phyloP scores from a whole-genome alignment of 129 eudicot species.

The Pittosporum tobira region DNA sequence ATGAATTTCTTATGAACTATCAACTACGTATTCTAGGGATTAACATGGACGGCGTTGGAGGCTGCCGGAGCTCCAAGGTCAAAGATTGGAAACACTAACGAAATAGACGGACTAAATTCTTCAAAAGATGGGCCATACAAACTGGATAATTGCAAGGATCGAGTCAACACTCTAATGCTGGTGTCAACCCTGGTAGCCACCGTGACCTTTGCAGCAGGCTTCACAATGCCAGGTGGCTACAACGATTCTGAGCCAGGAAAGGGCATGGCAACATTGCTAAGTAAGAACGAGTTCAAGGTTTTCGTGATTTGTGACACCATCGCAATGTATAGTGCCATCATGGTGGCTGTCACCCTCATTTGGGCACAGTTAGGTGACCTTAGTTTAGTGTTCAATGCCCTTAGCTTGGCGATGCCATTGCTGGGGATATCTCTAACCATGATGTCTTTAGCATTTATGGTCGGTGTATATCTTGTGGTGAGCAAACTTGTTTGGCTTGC shows the following conservation, averaged over 20 bases:
- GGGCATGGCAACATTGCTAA: conserved; percentile 32
- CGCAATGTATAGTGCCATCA: conserved; percentile 29
- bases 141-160: conserved; percentile 25
- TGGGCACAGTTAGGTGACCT: conserved; percentile 38
- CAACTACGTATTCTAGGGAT: too few relatives aligned
- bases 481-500: conserved; percentile 24
- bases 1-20: too few relatives aligned
- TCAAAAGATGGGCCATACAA: conserved; percentile 5
- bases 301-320: conserved; percentile 31
- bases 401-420: conserved; percentile 23
- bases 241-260: conserved; percentile 14
- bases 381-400: conserved; percentile 10
- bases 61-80: conserved; percentile 28
- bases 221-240: conserved; percentile 42
- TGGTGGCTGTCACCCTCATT: too few relatives aligned
- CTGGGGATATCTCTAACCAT: conserved; percentile 20
- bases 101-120: background rate
- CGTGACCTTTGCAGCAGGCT: conserved; percentile 34
- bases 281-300: conserved; percentile 15
- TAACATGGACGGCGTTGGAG: conserved; percentile 37
- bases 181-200: conserved; percentile 37
- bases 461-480: conserved; percentile 15
- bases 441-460: conserved; percentile 29
- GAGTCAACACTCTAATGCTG: conserved; percentile 29
- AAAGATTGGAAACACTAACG: background rate